phyloP scores from a whole-genome alignment of 257 asterid species.

The Dorcoceras hygrometricum region DNA sequence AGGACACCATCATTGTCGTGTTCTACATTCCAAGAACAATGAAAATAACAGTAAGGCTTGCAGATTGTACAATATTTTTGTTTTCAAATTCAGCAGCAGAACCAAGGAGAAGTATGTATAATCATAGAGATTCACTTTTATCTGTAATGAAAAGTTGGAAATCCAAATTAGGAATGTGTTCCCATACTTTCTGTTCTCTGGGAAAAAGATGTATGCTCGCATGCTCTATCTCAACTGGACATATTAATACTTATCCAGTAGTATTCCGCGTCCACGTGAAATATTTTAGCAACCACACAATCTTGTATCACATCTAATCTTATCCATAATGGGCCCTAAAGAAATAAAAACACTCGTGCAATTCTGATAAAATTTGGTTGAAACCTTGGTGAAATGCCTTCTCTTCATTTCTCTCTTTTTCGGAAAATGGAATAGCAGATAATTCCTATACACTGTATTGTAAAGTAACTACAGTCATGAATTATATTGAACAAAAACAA shows the following conservation, averaged over 20 bases:
- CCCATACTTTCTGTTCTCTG: background rate
- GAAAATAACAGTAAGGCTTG: background rate
- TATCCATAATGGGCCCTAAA: no score
- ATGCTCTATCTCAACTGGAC: no score
- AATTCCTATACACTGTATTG: conserved; percentile 29
- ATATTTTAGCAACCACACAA: no score
- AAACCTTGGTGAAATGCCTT: background rate
- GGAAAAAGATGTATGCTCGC: background rate
- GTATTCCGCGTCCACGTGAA: no score
- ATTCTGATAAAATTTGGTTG: background rate
- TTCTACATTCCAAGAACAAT: background rate
- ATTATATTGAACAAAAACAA: conserved; percentile 10
- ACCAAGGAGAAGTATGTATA: background rate
- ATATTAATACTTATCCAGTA: no score
- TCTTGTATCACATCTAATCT: no score
- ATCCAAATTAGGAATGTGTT: background rate
- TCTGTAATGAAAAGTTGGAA: background rate
- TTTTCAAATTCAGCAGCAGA: background rate
- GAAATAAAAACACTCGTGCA: background rate
- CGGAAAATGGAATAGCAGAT: no score
- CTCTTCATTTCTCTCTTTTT: background rate
- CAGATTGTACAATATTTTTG: background rate
- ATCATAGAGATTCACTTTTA: no score
- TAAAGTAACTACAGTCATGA: conserved; percentile 28
- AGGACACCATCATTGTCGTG: background rate